Conservation (phyloP, 2,329 filamentous ascomycete species). For the Dactylellina parvicollis region DNA sequence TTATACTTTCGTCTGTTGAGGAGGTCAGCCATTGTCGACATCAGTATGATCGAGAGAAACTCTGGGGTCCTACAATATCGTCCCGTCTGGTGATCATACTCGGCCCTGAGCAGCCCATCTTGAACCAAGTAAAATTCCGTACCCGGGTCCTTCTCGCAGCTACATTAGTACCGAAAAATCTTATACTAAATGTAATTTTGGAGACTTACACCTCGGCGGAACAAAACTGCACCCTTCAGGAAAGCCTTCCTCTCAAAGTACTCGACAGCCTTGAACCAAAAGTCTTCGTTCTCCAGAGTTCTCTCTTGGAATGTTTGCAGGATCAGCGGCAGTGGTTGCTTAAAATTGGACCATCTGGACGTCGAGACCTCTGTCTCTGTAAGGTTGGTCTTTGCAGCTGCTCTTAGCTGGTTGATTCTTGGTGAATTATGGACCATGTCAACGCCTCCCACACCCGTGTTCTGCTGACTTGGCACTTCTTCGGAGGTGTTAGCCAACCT, state of each 20-base stretch:
- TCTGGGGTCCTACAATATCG: slow-evolving; percentile 65
- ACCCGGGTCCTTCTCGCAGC: slow-evolving; percentile 68
- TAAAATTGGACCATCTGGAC: slow-evolving; percentile 83
- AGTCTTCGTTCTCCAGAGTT: slow-evolving; percentile 87
- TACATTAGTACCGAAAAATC: slow-evolving; percentile 12
- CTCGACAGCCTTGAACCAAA: slow-evolving; percentile 83
- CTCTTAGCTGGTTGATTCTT: slow-evolving; percentile 77
- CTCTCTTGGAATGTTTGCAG: slow-evolving; percentile 94
- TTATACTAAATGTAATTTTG: slow-evolving; percentile 49
- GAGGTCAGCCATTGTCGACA: neutral
- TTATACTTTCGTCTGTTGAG: slow-evolving; percentile 50
- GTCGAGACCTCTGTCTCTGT: slow-evolving; percentile 71
- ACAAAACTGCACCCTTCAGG: slow-evolving; percentile 76
- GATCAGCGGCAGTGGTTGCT: slow-evolving; percentile 88
- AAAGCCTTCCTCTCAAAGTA: slow-evolving; percentile 80
- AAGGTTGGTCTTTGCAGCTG: slow-evolving; percentile 80
- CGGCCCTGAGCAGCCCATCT: slow-evolving; percentile 84
- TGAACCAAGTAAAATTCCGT: slow-evolving; percentile 91
- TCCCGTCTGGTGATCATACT: slow-evolving; percentile 91
- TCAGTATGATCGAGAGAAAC: neutral
- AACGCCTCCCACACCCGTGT: slow-evolving; percentile 60
- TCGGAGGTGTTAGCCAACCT: slow-evolving; percentile 8
- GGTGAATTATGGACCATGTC: slow-evolving; percentile 78
- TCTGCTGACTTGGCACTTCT: slow-evolving; percentile 35
- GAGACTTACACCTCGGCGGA: slow-evolving; percentile 70